A percentile compares a stretch with the other conserved stretches of the same genome.
Evolutionary conservation across 2,329 filamentous ascomycete genomes (phyloP).

Genomic region (Epicoccum nigrum): DNA sequence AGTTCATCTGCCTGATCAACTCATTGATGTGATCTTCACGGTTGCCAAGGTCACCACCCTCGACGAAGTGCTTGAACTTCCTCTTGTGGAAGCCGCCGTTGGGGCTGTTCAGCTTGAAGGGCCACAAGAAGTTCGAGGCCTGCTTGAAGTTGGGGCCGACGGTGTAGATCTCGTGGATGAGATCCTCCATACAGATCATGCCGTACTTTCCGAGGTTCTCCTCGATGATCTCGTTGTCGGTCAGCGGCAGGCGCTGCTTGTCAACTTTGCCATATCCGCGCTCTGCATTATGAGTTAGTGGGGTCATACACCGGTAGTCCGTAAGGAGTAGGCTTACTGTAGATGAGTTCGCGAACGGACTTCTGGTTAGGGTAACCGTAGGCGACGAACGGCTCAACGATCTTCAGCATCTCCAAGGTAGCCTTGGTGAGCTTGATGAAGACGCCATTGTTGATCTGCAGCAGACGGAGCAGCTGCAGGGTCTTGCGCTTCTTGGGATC

Average conservation of each 20-base stretch:
- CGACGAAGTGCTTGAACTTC: conserved; percentile 99
- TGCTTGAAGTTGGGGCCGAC: conserved; percentile 99
- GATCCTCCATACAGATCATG: conserved; percentile 98
- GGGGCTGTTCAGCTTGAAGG: conserved; percentile 99
- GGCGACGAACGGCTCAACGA: conserved; percentile 98
- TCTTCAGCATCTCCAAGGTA: conserved; percentile 93
- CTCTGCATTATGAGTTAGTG: conserved; percentile 34
- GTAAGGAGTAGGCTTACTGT: conserved; percentile 90
- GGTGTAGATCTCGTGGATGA: conserved; percentile 97
- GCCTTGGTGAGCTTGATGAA: conserved; percentile 98
- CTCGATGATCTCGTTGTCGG: conserved; percentile 98
- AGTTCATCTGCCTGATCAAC: conserved; percentile 99
- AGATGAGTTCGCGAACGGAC: conserved; percentile 97
- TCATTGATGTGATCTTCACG: conserved; percentile 97
- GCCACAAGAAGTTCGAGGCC: conserved; percentile 99
- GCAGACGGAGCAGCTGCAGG: conserved; percentile 96
- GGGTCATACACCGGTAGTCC: conserved; percentile 48
- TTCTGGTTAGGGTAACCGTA: conserved; percentile 99
- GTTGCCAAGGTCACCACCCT: conserved; percentile 98
- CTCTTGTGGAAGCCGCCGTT: conserved; percentile 92
- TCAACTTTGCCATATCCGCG: conserved; percentile 98
- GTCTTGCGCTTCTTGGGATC: conserved; percentile 99
- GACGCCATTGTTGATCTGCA: conserved; percentile 99
- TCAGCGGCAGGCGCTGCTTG: conserved; percentile 95
- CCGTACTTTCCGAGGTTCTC: conserved; percentile 93